phyloP scores from a whole-genome alignment of 2,329 filamentous ascomycete genomes.

The Ophiostoma australiae region DNA sequence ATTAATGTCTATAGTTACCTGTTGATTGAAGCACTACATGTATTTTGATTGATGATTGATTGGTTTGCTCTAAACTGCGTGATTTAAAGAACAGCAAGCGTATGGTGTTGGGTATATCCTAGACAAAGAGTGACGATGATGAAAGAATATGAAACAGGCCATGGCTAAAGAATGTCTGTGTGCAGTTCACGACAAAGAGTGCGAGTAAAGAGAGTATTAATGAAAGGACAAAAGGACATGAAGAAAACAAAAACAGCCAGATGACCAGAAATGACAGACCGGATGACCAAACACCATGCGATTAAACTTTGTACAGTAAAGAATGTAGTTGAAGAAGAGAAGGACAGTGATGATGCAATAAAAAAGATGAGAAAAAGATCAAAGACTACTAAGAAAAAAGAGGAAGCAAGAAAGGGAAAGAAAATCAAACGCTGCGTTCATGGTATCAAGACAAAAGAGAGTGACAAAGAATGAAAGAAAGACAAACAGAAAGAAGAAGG shows the following conservation, averaged over 20 bases:
- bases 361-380: background rate
- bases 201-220: background rate
- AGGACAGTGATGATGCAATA: background rate
- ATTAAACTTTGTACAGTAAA: constrained; percentile 11
- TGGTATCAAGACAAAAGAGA: constrained; percentile 7
- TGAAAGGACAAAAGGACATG: background rate
- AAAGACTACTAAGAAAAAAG: background rate
- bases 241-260: background rate
- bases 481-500: background rate
- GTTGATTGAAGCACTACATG: no score
- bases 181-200: background rate
- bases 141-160: background rate
- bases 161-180: background rate
- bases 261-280: background rate
- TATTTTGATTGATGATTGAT: background rate
- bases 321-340: background rate
- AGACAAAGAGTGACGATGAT: background rate
- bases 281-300: constrained; percentile 7
- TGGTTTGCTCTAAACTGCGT: background rate
- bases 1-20: background rate
- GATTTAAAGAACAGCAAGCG: background rate
- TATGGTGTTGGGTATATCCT: background rate
- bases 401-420: background rate
- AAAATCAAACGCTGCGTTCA: background rate
- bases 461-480: background rate